Conservation (phyloP, 148 eudicot genomes). For the Rhododendron molle region DNA sequence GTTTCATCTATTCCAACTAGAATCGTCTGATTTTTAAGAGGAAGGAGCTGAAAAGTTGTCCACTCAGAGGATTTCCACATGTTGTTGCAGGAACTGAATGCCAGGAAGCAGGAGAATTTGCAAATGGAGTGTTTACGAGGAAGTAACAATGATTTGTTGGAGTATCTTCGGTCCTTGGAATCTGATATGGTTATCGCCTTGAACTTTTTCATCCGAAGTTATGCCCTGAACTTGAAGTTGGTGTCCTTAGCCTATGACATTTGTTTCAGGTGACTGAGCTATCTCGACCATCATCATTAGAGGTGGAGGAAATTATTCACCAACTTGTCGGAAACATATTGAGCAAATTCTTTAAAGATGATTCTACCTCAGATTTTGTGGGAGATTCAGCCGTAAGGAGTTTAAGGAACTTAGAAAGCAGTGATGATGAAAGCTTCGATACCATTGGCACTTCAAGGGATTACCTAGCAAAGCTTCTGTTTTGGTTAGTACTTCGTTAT, state of each 20-base stretch:
- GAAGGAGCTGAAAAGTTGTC: slow-evolving; percentile 1
- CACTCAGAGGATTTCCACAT: background rate
- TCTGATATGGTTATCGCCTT: slow-evolving; percentile 55
- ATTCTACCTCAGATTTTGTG: slow-evolving; percentile 20
- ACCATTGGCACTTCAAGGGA: slow-evolving; percentile 64
- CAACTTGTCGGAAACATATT: slow-evolving; percentile 60
- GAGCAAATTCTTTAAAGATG: slow-evolving; percentile 49
- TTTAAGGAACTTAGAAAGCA: slow-evolving; percentile 30
- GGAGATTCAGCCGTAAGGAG: slow-evolving; percentile 34
- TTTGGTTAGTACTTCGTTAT: slow-evolving; percentile 50
- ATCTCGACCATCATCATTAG: slow-evolving; percentile 71
- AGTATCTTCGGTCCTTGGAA: slow-evolving; percentile 70
- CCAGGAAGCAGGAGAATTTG: slow-evolving; percentile 39
- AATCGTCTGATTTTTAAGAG: background rate
- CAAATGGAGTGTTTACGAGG: slow-evolving; percentile 41
- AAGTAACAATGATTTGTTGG: slow-evolving; percentile 57
- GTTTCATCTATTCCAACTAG: background rate
- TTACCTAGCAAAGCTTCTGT: slow-evolving; percentile 81
- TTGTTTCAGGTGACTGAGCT: slow-evolving; percentile 60
- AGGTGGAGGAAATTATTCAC: slow-evolving; percentile 72
- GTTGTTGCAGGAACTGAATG: slow-evolving; percentile 53
- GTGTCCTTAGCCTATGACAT: slow-evolving; percentile 5
- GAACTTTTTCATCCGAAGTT: background rate
- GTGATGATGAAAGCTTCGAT: slow-evolving; percentile 29
- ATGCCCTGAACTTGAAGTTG: slow-evolving; percentile 5